phyloP scores from a whole-genome alignment of 2,329 filamentous ascomycete species.

The Cyphellophora europaea region DNA sequence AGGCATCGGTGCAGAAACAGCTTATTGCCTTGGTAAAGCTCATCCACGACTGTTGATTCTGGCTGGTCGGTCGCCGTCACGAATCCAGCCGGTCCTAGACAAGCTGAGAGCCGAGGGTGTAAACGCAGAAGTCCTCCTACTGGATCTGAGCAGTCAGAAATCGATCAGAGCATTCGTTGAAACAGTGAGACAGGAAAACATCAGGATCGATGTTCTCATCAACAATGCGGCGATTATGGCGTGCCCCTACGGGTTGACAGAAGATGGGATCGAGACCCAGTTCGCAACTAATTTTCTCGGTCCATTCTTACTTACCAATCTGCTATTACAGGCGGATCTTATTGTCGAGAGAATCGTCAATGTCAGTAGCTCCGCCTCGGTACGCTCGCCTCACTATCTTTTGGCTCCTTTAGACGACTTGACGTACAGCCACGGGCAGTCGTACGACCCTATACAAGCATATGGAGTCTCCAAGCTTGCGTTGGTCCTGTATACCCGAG shows the following conservation, averaged over 20 bases:
- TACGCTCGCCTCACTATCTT: slow-evolving; percentile 12
- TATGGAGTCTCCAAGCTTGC: slow-evolving; percentile 41
- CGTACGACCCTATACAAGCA: slow-evolving; percentile 27
- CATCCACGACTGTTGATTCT: slow-evolving; percentile 21
- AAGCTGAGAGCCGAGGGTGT: slow-evolving; percentile 9
- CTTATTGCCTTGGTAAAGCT: slow-evolving; percentile 20
- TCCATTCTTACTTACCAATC: slow-evolving; percentile 32
- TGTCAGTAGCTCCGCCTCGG: slow-evolving; percentile 18
- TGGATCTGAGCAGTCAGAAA: slow-evolving; percentile 10
- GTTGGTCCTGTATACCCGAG: slow-evolving; percentile 28
- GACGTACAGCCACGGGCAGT: slow-evolving; percentile 21
- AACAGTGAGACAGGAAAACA: not conserved
- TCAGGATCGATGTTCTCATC: slow-evolving; percentile 31
- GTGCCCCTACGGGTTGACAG: slow-evolving; percentile 15
- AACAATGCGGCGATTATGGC: slow-evolving; percentile 37
- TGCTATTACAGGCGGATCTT: slow-evolving; percentile 24
- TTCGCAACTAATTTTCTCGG: slow-evolving; percentile 30
- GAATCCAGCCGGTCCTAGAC: slow-evolving; percentile 20
- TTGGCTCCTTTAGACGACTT: slow-evolving; percentile 23
- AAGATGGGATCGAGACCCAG: slow-evolving; percentile 30
- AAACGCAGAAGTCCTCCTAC: slow-evolving; percentile 11
- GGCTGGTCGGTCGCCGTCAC: slow-evolving; percentile 18
- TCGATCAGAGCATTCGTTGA: not conserved
- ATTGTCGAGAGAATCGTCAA: slow-evolving; percentile 20
- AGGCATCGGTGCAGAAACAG: slow-evolving; percentile 21